Conservation (phyloP, 2,329 filamentous ascomycete species). For the Aspergillus texensis region DNA sequence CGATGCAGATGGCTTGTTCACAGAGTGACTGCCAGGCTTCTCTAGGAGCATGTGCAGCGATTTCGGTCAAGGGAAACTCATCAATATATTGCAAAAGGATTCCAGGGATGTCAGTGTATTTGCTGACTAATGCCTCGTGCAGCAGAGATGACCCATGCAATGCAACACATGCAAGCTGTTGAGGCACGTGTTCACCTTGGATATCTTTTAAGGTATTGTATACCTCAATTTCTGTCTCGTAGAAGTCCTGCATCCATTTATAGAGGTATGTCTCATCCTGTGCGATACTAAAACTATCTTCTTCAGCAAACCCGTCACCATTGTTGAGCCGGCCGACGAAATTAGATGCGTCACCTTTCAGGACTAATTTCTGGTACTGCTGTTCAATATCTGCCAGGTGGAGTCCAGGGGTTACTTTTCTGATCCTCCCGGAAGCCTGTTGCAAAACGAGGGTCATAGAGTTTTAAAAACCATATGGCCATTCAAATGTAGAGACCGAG, state of each 20-base stretch:
- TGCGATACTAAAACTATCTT: constrained; percentile 12
- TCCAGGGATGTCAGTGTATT: constrained; percentile 16
- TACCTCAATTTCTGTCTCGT: constrained; percentile 18
- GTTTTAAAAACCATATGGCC: constrained; percentile 22
- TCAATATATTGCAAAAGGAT: constrained; percentile 23
- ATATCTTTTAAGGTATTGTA: constrained; percentile 19
- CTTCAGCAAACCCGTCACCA: background rate
- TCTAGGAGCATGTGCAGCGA: constrained; percentile 12
- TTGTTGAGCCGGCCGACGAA: constrained; percentile 10
- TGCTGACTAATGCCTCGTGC: background rate
- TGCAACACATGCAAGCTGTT: constrained; percentile 12
- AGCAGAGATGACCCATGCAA: background rate
- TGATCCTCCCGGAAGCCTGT: constrained; percentile 13
- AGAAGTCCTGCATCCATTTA: constrained; percentile 15
- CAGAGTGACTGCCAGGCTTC: background rate
- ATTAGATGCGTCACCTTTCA: constrained; percentile 14
- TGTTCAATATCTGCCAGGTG: constrained; percentile 9
- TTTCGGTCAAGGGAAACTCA: constrained; percentile 19
- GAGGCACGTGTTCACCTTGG: constrained; percentile 22
- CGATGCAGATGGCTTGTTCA: background rate
- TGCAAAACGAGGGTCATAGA: constrained; percentile 24
- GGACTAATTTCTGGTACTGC: constrained; percentile 20
- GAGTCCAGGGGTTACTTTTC: constrained; percentile 16
- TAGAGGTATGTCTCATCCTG: constrained; percentile 21
- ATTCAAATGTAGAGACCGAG: background rate